Percentiles rank a stretch among this genome's conserved stretches.
Evolutionary conservation across 352 stramenopile species (phyloP).

Genomic region (Blastocystis hominis): DNA sequence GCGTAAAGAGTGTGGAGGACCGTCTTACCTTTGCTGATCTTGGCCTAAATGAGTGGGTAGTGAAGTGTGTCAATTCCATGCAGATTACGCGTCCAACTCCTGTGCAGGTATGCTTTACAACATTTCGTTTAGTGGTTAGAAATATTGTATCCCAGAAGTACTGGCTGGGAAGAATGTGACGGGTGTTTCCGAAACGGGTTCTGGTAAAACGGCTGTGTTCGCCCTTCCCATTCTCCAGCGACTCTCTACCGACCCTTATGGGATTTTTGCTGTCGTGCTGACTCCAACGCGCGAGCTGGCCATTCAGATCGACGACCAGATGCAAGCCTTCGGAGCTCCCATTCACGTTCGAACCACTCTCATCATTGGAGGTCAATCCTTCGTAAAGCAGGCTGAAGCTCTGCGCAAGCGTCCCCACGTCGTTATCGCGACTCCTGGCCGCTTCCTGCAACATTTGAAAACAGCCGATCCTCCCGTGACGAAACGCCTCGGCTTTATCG

Average conservation of each 20-base stretch:
- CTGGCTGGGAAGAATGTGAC: conserved; percentile 79
- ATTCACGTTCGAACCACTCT: conserved; percentile 78
- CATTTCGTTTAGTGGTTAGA: neutral
- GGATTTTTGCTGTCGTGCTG: conserved; percentile 86
- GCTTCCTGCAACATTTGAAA: conserved; percentile 66
- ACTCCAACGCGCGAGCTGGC: conserved; percentile 90
- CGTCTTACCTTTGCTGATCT: conserved; percentile 69
- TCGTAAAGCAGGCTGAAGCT: conserved; percentile 79
- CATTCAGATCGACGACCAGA: conserved; percentile 93
- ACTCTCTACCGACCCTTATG: conserved; percentile 67
- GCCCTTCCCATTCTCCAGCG: conserved; percentile 88
- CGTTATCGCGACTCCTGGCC: conserved; percentile 87
- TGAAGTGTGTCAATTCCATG: conserved; percentile 72
- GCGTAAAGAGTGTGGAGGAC: conserved; percentile 11
- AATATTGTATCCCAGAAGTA: conserved; percentile 77
- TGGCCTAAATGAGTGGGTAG: conserved; percentile 74
- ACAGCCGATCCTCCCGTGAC: conserved; percentile 78
- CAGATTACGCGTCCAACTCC: conserved; percentile 75
- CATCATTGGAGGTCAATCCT: conserved; percentile 86
- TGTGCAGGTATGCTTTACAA: conserved; percentile 66
- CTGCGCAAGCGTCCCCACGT: conserved; percentile 83
- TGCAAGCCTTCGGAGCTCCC: conserved; percentile 80
- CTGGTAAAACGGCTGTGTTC: conserved; percentile 94
- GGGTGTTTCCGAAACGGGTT: conserved; percentile 82
- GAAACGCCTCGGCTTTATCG: conserved; percentile 79